Base-by-base conservation (phyloP, 495 filamentous ascomycete genomes). In the Apiosordaria backusii region DNA sequence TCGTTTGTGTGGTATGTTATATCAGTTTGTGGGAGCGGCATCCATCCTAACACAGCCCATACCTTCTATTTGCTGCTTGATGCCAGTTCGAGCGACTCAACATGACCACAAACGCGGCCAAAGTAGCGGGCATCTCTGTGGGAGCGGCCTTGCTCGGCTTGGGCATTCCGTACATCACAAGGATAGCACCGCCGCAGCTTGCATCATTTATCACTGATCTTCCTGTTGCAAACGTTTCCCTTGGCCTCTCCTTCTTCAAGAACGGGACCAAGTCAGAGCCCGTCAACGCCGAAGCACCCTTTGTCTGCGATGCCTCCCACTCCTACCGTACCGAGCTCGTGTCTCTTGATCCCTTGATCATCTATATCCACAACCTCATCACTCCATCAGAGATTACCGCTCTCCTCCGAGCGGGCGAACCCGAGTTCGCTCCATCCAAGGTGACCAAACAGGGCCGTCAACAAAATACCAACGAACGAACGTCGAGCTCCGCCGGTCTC, bases 331-430 rank as follows among this genome's bases (percentile, higher is more conserved):
- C 79, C 0, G 77, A 79, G 55, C 72, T 82, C 26, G 73, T 82
- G 24, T 81, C 79, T 13, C 71, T 83, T 19, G 77, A 80, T n/a
- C 80, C 81, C 0, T 69, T 82, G 2, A 70, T 82, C 27, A 78
- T 83, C 63, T 82, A 82, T 68, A 79, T 82, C 68, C 75, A 79
- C 64, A 66, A 74, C 54, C 78, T 82, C 69, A 68, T 83, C 27
- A 63, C 76, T 0, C 67, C 75, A 0, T 18, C 58, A 19, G 81
- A 83, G 65, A 78, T 78, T 21, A 45, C 65, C 6, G 71, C 76
- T 0, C 74, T 83, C 3, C 74, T 82, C 25, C 67, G 67, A 35
- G 75, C 75, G 2, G 80, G 77, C 60, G 76, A 81, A 61, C 72
- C 73, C 3, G 35, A 22, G 4, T 83, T 83, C 62, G 68, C 71